Evolutionary conservation across 2,329 filamentous ascomycete genomes (phyloP), one percentile per base, ranked within the genome.

Genomic region (Hortaea werneckii): DNA sequence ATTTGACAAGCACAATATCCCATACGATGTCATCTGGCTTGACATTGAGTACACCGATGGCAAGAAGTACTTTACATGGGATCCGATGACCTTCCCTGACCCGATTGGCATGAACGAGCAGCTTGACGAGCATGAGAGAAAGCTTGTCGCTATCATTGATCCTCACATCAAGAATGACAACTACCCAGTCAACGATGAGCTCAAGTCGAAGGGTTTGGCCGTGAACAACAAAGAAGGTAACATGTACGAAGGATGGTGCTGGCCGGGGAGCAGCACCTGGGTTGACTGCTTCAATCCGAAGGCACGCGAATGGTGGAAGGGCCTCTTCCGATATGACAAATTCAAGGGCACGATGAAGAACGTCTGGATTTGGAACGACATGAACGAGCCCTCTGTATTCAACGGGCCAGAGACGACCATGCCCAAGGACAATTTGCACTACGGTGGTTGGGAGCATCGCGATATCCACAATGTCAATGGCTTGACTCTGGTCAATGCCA

Each of bases 351-450:
- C 87, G 1, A 76, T 83, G 57, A 75, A 82, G 53, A 98, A 96
- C 65, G 83, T 87, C 0, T 95, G 87, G 67, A 80, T 98, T 58
- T 98, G 92, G 92, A 98, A 98, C 65, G 92, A 98, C 65, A 98
- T 98, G 92, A 96, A 95, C 63, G 92, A 98, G 69, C 92, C 92
- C 0, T 96, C 92, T 0, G 92, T 98, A 1, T 98, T 98, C 73
- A 96, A 96, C 64, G 92, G 92, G 0, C 92, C 92, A 0, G 92
- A 98, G 67, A 94, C 88, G 3, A 96, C 90, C 5, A 96, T 96
- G 89, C 92, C 92, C 50, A 95, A 95, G 68, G 92, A 98, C 71
- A 98, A 98, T 63, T 68, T 98, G 29, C 92, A 98, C 64, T 71
- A 85, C 59, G 89, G 79, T 43, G 79, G 84, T 60, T 98, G 92